Evolutionary conservation across 805 yeast species (phyloP).

Genomic region (Ogataea chonburiensis): DNA sequence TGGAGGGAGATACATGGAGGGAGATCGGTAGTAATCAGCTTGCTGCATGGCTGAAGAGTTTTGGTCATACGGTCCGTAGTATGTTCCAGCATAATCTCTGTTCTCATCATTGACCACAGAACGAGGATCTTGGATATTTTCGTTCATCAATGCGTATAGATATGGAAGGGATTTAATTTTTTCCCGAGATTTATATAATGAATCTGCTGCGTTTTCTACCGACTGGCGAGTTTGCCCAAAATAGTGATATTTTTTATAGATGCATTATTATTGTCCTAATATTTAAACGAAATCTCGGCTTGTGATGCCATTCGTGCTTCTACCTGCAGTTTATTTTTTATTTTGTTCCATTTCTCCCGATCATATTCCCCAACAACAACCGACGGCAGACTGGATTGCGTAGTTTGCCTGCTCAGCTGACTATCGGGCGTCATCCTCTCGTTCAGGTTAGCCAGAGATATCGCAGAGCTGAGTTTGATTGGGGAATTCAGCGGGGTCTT

Average conservation of each 20-base stretch:
- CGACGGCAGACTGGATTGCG: conserved; percentile 47
- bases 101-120: not conserved
- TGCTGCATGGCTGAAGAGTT: too few species aligned
- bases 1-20: conserved; percentile 8
- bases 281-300: too few species aligned
- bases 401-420: conserved; percentile 20
- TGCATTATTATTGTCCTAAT: too few species aligned
- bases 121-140: too few species aligned
- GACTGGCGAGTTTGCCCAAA: too few species aligned
- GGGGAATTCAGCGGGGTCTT: conserved; percentile 20
- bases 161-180: too few species aligned
- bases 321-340: conserved; percentile 34
- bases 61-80: conserved; percentile 3
- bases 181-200: too few species aligned
- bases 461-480: conserved; percentile 1
- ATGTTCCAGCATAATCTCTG: not conserved
- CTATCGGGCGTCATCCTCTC: conserved; percentile 20
- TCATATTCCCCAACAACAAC: conserved; percentile 65
- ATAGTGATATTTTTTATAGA: too few species aligned
- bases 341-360: conserved; percentile 61
- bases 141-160: too few species aligned
- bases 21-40: conserved; percentile 2
- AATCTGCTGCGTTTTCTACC: too few species aligned
- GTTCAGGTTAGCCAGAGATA: conserved; percentile 2
- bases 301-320: too few species aligned